Evolutionary conservation across 768 basidiomycete genomes (phyloP), one percentile per base, ranked within the genome.

Genomic region (Trametes meyenii): DNA sequence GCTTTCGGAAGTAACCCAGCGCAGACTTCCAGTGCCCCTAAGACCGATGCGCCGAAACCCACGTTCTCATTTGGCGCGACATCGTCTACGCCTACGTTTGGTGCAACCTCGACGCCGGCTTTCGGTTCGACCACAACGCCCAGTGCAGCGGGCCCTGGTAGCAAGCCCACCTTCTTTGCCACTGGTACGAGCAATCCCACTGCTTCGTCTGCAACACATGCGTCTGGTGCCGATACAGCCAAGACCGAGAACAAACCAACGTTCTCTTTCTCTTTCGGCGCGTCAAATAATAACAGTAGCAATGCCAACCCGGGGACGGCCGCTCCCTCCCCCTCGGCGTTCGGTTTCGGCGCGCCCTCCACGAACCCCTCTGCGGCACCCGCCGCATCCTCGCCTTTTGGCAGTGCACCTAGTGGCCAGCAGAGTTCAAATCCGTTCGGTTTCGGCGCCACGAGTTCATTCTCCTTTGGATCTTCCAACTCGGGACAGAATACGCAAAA

Each of bases 401-500:
- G 62, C 10, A 52, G 52, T 12, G 6, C 57, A 45, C 21, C 53
- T 29, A 35, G 49, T 8, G 21, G 24, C 23, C 54, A 44, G 49
- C 57, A 49, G 36, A 53, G 53, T 42, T 21, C 54, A 1, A 16
- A 50, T 39, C 21, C 66, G 24, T 59, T 63, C 44, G 38, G 29
- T 23, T 67, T 67, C 46, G 63, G 63, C 12, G 51, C 60, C 3
- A 48, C 55, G 6, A 35, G 53, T 24, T 12, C 56, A 4, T 65
- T 61, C 33, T 42, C 54, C 17, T 65, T 65, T 33, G 64, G 64
- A 33, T 33, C 29, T 17, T 51, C 59, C 8, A 57, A 53, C 35
- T 46, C 58, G 46, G 53, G 53, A 39, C 64, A 65, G 56, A 63
- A 63, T 24, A 50, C 58, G 26, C 61, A 62, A 62, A 67, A 67